Conservation (phyloP, 2,329 filamentous ascomycete species). For the Decorospora gaudefroyi region DNA sequence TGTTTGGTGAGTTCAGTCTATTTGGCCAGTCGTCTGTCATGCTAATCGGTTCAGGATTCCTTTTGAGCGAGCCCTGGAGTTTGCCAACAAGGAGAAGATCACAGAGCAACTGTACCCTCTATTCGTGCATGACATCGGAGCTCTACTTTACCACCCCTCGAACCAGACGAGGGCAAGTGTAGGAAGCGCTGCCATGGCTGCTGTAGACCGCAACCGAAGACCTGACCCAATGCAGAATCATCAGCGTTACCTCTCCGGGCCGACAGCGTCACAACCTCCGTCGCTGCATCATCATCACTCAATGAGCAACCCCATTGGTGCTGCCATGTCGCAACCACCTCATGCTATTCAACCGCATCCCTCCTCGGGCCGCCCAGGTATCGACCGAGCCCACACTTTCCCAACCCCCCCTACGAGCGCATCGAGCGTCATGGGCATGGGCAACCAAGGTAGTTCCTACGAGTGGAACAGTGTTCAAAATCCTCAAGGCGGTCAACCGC, state of each 20-base stretch:
- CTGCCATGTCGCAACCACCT: slow-evolving; percentile 68
- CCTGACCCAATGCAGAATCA: slow-evolving; percentile 50
- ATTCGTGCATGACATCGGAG: slow-evolving; percentile 96
- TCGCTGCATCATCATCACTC: slow-evolving; percentile 74
- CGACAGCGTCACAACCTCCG: slow-evolving; percentile 63
- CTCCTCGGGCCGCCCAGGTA: slow-evolving; percentile 65
- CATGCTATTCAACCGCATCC: slow-evolving; percentile 65
- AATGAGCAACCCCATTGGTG: slow-evolving; percentile 64
- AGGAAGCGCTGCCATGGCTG: slow-evolving; percentile 73
- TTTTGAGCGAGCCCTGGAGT: slow-evolving; percentile 95
- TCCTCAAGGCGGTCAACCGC: slow-evolving; percentile 66
- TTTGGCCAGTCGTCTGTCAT: not conserved
- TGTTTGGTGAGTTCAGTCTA: slow-evolving; percentile 35
- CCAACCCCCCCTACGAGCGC: slow-evolving; percentile 91
- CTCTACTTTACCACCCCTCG: slow-evolving; percentile 88
- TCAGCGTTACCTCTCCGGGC: slow-evolving; percentile 62
- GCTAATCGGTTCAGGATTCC: slow-evolving; percentile 72
- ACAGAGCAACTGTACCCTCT: slow-evolving; percentile 92
- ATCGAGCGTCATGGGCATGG: slow-evolving; percentile 82
- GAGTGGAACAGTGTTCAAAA: slow-evolving; percentile 68
- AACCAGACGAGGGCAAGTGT: slow-evolving; percentile 82
- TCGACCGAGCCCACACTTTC: slow-evolving; percentile 86
- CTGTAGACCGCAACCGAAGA: slow-evolving; percentile 63
- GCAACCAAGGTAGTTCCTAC: slow-evolving; percentile 72
- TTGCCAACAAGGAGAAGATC: slow-evolving; percentile 99